These are phyloP conservation scores for Tothia fuscella DNA, from an alignment of 2,329 filamentous ascomycete species.

Conservation along the genomic window DNA sequence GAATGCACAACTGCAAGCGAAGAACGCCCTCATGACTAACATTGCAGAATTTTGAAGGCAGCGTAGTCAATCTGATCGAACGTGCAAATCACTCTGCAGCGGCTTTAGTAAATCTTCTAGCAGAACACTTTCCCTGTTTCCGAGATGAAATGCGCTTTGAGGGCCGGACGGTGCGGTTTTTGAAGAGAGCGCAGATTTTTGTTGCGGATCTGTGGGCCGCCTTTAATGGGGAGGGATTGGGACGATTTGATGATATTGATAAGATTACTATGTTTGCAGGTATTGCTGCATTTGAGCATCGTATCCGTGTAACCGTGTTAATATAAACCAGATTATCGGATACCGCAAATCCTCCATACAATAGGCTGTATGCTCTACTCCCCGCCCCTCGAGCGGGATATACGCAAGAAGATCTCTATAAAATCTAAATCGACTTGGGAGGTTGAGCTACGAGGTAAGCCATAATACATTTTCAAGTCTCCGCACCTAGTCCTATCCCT, in stretches of 20 bases:
- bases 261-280: conserved; percentile 94
- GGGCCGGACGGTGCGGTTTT: conserved; percentile 62
- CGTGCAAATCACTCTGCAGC: conserved; percentile 71
- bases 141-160: conserved; percentile 69
- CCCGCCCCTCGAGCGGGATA: conserved; percentile 60
- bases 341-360: conserved; percentile 82
- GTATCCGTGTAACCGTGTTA: background rate
- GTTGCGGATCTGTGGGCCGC: conserved; percentile 96
- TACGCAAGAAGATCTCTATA: conserved; percentile 53
- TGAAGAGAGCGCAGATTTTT: conserved; percentile 92
- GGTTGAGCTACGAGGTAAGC: conserved; percentile 67
- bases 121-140: conserved; percentile 74
- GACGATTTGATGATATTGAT: conserved; percentile 79
- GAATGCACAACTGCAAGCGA: conserved; percentile 3
- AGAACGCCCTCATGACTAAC: conserved; percentile 13
- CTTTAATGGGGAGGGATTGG: conserved; percentile 70
- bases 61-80: conserved; percentile 59
- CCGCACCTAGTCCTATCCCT: background rate
- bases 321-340: conserved; percentile 60
- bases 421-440: conserved; percentile 68
- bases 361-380: conserved; percentile 77
- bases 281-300: conserved; percentile 18
- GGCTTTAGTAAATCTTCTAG: conserved; percentile 72
- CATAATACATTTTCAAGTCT: background rate
- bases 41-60: conserved; percentile 71